Evolutionary conservation across 2,329 filamentous ascomycete genomes (phyloP), one percentile per base, ranked within the genome.

Genomic region (Colletotrichum sp.): DNA sequence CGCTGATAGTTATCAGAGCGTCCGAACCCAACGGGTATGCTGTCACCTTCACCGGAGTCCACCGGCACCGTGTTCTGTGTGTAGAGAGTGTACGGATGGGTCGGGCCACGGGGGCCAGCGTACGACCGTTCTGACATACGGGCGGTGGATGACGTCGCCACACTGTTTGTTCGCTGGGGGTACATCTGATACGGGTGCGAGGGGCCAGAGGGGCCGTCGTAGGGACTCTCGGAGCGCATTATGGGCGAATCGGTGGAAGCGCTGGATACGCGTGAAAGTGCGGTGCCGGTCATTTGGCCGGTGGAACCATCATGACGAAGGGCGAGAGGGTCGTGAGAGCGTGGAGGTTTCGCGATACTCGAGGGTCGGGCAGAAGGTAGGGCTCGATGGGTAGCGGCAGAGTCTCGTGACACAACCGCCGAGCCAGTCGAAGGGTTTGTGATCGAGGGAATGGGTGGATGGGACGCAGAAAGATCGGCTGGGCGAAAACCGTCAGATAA

Each of bases 151-250:
- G 92, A 91, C 24, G 95, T 95, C n/a, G 92, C 90, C 49, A 94
- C 87, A 81, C 95, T 96, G 28, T 93, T 90, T 71, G 85, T 85
- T 68, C 92, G 91, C 82, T 98, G 95, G 8, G 93, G 92, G 83
- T 98, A 98, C 92, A 96, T 93, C 79, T 91, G 92, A 82, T 98
- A 98, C 0, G 95, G 95, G 84, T 97, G 94, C 69, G 95, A 97
- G 21, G 95, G 95, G 4, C 93, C 93, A 5, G 90, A 92, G 2
- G 92, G 91, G 8, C 93, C 94, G 69, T 90, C 90, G 78, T 95
- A 95, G 15, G 94, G 93, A 74, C 91, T 93, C 73, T 95, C 89
- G 5, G 88, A 77, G 36, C 84, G 83, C 24, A 89, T 81, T 52
- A 85, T 83, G 5, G 84, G 82, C n/a, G 84, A 83, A 3, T 83